Conservation (phyloP, 1,139 yeast species). For the Scheffersomyces lignicola region DNA sequence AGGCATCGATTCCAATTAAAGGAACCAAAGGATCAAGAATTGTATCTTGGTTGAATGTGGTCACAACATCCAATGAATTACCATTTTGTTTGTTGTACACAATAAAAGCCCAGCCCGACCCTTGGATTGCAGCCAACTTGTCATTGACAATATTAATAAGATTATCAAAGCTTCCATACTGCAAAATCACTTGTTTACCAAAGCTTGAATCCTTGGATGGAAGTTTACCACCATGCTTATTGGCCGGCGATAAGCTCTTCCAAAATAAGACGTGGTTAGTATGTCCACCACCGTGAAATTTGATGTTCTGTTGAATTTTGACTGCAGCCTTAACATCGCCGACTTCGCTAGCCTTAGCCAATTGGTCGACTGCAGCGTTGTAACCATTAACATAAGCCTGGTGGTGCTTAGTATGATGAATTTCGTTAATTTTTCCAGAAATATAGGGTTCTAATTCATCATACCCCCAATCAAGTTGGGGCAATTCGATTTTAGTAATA, state of each 20-base stretch:
- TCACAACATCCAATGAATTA: conserved; percentile 37
- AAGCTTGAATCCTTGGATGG: conserved; percentile 33
- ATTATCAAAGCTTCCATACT: conserved; percentile 42
- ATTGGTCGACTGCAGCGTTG: conserved; percentile 40
- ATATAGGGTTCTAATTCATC: conserved; percentile 45
- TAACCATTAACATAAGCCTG: conserved; percentile 44
- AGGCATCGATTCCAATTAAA: conserved; percentile 49
- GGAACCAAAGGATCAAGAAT: conserved; percentile 41
- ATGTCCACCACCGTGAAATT: conserved; percentile 48
- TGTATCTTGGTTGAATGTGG: conserved; percentile 50
- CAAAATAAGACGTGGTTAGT: conserved; percentile 46
- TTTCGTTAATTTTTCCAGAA: conserved; percentile 41
- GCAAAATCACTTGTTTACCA: conserved; percentile 34
- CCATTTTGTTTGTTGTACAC: conserved; percentile 45
- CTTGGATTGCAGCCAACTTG: conserved; percentile 47
- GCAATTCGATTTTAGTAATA: conserved; percentile 25
- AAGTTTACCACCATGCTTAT: conserved; percentile 42
- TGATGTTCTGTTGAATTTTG: conserved; percentile 39
- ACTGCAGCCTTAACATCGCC: conserved; percentile 40
- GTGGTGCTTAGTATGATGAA: conserved; percentile 45
- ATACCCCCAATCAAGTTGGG: conserved; percentile 43
- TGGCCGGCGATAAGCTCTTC: conserved; percentile 45
- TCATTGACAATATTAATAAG: conserved; percentile 39
- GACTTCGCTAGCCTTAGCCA: conserved; percentile 32
- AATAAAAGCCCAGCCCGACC: conserved; percentile 52